Percentiles rank a stretch among this genome's conserved stretches.
Conservation (phyloP, 371 early-diverging fungal species). For the Apophysomyces variabilis region DNA sequence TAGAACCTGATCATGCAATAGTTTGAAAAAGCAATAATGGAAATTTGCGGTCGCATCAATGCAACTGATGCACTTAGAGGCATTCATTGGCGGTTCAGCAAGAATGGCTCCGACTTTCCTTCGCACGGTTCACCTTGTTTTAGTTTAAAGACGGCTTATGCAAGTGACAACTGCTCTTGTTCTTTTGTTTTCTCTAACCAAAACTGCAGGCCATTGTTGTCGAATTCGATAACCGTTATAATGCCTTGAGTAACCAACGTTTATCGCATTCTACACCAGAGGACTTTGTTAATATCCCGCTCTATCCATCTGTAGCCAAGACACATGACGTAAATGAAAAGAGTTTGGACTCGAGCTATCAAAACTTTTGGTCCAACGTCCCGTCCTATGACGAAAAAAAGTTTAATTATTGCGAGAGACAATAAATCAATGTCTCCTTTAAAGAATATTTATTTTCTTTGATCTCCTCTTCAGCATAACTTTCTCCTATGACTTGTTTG, state of each 20-base stretch:
- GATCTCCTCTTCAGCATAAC: neutral
- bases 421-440: neutral
- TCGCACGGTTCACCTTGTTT: neutral
- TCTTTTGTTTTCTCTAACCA: neutral
- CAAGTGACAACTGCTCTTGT: slow-evolving; percentile 16
- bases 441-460: neutral
- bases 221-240: slow-evolving; percentile 44
- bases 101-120: slow-evolving; percentile 24
- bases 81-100: slow-evolving; percentile 43
- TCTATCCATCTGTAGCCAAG: neutral
- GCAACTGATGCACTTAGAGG: slow-evolving; percentile 55
- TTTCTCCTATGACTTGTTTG: slow-evolving; percentile 2
- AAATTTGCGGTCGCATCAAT: slow-evolving; percentile 45
- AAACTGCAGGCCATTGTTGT: slow-evolving; percentile 33
- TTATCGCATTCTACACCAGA: slow-evolving; percentile 1
- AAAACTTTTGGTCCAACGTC: slow-evolving; percentile 1
- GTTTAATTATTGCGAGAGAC: neutral
- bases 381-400: slow-evolving; percentile 4
- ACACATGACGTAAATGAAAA: neutral
- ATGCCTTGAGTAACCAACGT: slow-evolving; percentile 22
- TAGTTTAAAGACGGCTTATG: neutral
- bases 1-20: slow-evolving; percentile 14
- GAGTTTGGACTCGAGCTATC: neutral
- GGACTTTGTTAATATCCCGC: neutral
- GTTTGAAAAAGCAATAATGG: slow-evolving; percentile 43